Base-by-base conservation (phyloP, 108 stramenopile species). In the Tribonema minus region DNA sequence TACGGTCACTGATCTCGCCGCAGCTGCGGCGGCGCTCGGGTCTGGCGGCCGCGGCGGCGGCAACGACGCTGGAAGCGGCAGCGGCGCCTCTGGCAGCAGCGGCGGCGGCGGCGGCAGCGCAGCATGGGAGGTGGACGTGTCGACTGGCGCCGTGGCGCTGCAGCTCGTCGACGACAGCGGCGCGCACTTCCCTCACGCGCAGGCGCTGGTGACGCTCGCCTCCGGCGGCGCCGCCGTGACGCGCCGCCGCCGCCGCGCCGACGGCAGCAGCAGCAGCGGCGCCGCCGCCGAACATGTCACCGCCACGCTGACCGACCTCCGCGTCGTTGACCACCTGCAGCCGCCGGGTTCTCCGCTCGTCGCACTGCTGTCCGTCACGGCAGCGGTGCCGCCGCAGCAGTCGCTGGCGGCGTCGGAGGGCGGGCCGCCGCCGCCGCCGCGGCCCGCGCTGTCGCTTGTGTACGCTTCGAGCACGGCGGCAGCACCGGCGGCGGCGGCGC, bases 321-420 rank as follows among this genome's bases (percentile, higher is more conserved):
- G 62, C 31, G 74, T 75, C 39, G 32, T 66, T 28, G 74, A 75
- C 31, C 40, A 65, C 28, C 39, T 75, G 41, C 74, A 75, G 31
- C 46, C 60, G 35, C 34, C 25, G 0, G 41, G 39, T 6, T 58
- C 30, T 54, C 64, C 63, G 2, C 12, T 9, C 4, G 64, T 75
- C 28, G 27, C 40, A 28, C 9, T 75, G 23, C 33, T 26, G 23
- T 64, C 33, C 35, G 41, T 35, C n/a, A 72, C 59, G 37, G 38
- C 39, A 9, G 61, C 27, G 20, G 59, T 23, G 26, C 5, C 0
- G 26, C 27, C 27, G 61, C 26, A 62, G 61, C 12, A 9, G 1
- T 9, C 29, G 29, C 1, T 1, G 54, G 31, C 12, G 34, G 37
- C 4, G 1, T 20, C 36, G 67, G 39, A 20, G 0, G 6, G 7